Percentiles rank a stretch among this genome's conserved stretches.
These are phyloP conservation scores for Aspergillus campestris DNA, from an alignment of 495 filamentous ascomycete genomes.

Conservation along the genomic window DNA sequence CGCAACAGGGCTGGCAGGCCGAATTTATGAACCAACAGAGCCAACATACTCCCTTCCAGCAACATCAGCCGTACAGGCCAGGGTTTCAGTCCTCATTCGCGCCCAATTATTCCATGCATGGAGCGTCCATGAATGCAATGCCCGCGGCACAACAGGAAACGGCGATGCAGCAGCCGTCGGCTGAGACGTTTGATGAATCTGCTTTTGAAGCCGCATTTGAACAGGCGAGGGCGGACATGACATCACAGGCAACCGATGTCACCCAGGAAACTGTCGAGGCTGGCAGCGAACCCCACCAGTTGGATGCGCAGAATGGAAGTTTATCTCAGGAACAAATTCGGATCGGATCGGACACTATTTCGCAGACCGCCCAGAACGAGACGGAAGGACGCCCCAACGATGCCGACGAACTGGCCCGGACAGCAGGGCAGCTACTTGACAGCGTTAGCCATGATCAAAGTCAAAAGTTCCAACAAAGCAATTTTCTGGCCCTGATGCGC, in stretches of 20 bases:
- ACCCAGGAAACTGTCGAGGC: slow-evolving; percentile 10
- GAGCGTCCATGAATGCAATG: slow-evolving; percentile 15
- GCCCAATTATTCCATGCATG: slow-evolving; percentile 19
- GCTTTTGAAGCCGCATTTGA: slow-evolving; percentile 60
- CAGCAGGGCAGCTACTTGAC: slow-evolving; percentile 64
- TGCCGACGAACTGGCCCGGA: slow-evolving; percentile 59
- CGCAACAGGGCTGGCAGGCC: slow-evolving; percentile 43
- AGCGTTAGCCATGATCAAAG: slow-evolving; percentile 57
- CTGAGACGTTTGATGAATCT: slow-evolving; percentile 46
- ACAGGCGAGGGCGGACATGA: slow-evolving; percentile 33
- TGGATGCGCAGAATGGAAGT: background rate
- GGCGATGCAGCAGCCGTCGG: slow-evolving; percentile 9
- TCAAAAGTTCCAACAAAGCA: slow-evolving; percentile 69
- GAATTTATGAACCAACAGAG: slow-evolving; percentile 43
- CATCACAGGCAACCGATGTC: slow-evolving; percentile 16
- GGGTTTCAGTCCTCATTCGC: slow-evolving; percentile 29
- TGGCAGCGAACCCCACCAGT: slow-evolving; percentile 1
- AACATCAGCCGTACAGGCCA: slow-evolving; percentile 15
- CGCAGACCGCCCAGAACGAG: slow-evolving; percentile 22
- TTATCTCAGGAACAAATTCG: slow-evolving; percentile 22
- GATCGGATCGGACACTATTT: slow-evolving; percentile 47
- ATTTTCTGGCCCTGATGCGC: slow-evolving; percentile 71
- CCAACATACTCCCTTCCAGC: slow-evolving; percentile 15
- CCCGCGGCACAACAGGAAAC: slow-evolving; percentile 18
- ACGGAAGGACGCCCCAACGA: slow-evolving; percentile 27